Conservation (phyloP, 2,329 filamentous ascomycete species). For the Nemania serpens region DNA sequence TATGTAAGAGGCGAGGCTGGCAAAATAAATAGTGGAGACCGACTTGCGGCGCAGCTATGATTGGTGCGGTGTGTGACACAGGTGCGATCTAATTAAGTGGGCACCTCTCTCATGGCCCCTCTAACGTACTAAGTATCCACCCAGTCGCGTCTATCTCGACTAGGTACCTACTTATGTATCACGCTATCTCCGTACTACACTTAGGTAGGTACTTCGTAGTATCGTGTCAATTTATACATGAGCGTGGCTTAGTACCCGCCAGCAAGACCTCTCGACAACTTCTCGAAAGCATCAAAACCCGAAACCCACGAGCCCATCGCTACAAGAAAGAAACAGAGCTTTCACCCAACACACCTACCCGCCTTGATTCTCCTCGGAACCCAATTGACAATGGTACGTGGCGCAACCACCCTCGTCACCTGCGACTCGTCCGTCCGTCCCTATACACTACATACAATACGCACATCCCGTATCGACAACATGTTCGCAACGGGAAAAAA, state of each 20-base stretch:
- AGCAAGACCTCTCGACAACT: constrained; percentile 4
- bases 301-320: neutral
- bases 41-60: neutral
- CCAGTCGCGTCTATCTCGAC: constrained; percentile 21
- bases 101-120: too few species aligned
- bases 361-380: neutral
- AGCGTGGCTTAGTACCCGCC: neutral
- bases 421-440: neutral
- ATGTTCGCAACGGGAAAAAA: too few species aligned
- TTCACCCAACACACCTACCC: too few species aligned
- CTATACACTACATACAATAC: too few species aligned
- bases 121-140: constrained; percentile 9
- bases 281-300: neutral
- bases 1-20: constrained; percentile 22
- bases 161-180: too few species aligned
- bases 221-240: constrained; percentile 20
- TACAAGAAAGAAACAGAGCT: neutral
- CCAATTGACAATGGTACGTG: constrained; percentile 21
- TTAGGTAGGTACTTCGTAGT: neutral
- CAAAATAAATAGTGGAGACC: constrained; percentile 18
- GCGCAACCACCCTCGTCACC: neutral
- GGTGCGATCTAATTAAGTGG: too few species aligned
- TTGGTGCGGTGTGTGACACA: neutral
- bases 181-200: too few species aligned
- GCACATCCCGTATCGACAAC: too few species aligned